Evolutionary conservation across 352 stramenopile species (phyloP), one percentile per base, ranked within the genome.

Genomic region (Pythium chondricola): DNA sequence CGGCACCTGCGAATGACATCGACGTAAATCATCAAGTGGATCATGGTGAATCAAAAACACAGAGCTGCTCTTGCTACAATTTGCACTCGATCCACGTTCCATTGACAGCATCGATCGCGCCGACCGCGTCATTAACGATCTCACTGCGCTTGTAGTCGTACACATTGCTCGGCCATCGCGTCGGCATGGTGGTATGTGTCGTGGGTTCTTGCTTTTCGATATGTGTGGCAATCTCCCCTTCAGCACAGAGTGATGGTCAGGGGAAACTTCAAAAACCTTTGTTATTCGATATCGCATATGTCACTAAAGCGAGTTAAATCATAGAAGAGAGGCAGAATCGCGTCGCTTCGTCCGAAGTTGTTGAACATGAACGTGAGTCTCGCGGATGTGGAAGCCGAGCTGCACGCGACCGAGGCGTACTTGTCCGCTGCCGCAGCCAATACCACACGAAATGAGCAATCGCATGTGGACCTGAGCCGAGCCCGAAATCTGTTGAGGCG

Each of bases 311-410:
- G n/a, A n/a, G n/a, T n/a, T n/a, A n/a, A n/a, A n/a, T n/a, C n/a
- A n/a, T n/a, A n/a, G n/a, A n/a, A n/a, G n/a, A n/a, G n/a, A n/a
- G n/a, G n/a, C n/a, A n/a, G n/a, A n/a, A 26, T 4, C 3, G 54
- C 52, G 50, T 41, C 56, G 39, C 30, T 69, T 64, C 43, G 46
- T 39, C 14, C n/a, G 13, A 54, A 52, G 30, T 26, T 32, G 37
- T 36, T 37, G 32, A 58, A 41, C 27, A 37, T 56, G 21, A 32
- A 50, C 4, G 55, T 83, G 36, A 86, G 65, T 32, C 48, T 90
- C 29, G 65, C 68, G 29, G 65, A 86, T 45, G 67, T 88, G 3
- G 74, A 90, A 44, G 71, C 82, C 17, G 79, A 90, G 40, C 62
- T 90, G 17, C 73, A 63, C 9, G 63, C 55, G 3, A 74, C 79